Percentiles rank a stretch among this genome's conserved stretches.
Evolutionary conservation across 2,329 filamentous ascomycete species (phyloP).

Genomic region (Penicillium frequentans): DNA sequence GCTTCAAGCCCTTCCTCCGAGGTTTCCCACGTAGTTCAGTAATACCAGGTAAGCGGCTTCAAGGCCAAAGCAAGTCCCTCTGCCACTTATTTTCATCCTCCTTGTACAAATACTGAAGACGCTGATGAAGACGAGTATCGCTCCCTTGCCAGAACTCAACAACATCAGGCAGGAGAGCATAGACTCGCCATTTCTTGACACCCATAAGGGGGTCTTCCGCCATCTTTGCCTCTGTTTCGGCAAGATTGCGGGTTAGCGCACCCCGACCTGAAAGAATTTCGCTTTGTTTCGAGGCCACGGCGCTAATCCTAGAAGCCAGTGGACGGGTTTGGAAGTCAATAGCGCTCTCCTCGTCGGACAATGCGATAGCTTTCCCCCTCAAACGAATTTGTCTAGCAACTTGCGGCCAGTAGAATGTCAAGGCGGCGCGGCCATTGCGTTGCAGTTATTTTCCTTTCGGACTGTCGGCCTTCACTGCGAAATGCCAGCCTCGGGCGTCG

Average conservation of each 20-base stretch:
- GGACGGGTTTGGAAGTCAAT: conserved; percentile 10
- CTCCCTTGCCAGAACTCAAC: conserved; percentile 21
- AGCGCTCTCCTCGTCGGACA: conserved; percentile 8
- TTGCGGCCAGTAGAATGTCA: conserved; percentile 19
- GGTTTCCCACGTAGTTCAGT: no score
- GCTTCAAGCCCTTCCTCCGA: background rate
- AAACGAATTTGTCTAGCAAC: conserved; percentile 17
- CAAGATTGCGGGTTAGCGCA: conserved; percentile 3
- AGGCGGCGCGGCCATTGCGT: background rate
- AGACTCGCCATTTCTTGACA: conserved; percentile 11
- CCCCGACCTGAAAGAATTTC: conserved; percentile 3
- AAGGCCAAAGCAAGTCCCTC: conserved; percentile 11
- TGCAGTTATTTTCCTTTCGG: conserved; percentile 15
- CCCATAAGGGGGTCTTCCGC: background rate
- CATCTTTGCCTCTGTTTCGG: background rate
- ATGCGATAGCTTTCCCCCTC: conserved; percentile 2
- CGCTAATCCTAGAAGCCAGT: conserved; percentile 10
- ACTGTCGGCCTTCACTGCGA: conserved; percentile 15
- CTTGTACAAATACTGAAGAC: conserved; percentile 9
- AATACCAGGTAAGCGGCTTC: background rate
- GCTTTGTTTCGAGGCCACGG: conserved; percentile 18
- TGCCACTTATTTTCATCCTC: background rate
- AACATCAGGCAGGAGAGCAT: conserved; percentile 8
- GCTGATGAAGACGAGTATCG: conserved; percentile 13
- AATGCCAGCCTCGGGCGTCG: conserved; percentile 20